phyloP scores from a whole-genome alignment of 148 eudicot genomes.

The Pharnaceum exiguum region DNA sequence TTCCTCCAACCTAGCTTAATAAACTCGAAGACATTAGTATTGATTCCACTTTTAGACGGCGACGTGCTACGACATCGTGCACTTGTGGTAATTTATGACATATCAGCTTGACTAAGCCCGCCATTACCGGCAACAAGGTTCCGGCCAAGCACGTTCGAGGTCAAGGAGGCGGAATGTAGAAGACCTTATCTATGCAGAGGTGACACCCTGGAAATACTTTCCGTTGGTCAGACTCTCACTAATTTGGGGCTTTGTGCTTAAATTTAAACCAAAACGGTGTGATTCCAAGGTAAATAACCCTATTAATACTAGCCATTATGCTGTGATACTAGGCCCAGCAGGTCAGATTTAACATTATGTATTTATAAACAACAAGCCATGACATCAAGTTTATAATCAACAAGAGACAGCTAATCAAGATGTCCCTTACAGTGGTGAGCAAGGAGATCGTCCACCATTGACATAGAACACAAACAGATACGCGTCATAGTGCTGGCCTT shows the following conservation, averaged over 20 bases:
- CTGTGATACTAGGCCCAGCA: neutral
- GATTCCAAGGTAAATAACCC: neutral
- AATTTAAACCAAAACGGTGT: neutral
- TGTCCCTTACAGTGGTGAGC: constrained; percentile 85
- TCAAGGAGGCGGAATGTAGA: too few relatives aligned
- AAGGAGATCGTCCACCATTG: constrained; percentile 91
- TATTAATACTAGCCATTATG: neutral
- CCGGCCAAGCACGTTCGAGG: too few relatives aligned
- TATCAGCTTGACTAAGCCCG: too few relatives aligned
- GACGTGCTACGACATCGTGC: too few relatives aligned
- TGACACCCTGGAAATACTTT: too few relatives aligned
- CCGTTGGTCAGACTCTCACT: too few relatives aligned
- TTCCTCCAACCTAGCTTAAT: too few relatives aligned
- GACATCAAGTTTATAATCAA: neutral
- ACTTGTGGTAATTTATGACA: too few relatives aligned
- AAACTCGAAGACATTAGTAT: too few relatives aligned
- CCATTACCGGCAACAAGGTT: too few relatives aligned
- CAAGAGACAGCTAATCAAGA: neutral
- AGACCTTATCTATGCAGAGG: too few relatives aligned
- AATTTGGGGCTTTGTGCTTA: neutral
- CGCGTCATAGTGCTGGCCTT: constrained; percentile 77
- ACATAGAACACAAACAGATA: constrained; percentile 85
- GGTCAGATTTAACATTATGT: neutral
- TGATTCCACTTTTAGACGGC: too few relatives aligned
- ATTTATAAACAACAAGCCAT: neutral